These are phyloP conservation scores for Ustilago shanxiensis DNA, from an alignment of 1,284 basidiomycete species.

Conservation along the genomic window DNA sequence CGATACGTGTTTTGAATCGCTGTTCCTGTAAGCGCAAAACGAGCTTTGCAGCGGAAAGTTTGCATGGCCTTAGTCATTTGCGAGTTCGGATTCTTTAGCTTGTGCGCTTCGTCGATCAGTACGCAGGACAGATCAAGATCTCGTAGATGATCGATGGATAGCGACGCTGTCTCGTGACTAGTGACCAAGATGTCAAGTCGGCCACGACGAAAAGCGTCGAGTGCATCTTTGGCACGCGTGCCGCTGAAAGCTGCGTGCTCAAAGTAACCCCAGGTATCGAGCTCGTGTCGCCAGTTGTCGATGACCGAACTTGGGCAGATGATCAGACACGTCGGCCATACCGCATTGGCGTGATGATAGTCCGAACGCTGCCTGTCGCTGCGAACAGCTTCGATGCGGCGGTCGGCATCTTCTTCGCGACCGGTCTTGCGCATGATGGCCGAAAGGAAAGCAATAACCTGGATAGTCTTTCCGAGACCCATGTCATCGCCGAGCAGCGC, in stretches of 20 bases:
- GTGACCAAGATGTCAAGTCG: slow-evolving; percentile 76
- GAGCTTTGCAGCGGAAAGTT: slow-evolving; percentile 75
- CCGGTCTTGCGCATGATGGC: slow-evolving; percentile 86
- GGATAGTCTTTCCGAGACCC: slow-evolving; percentile 82
- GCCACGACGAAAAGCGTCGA: slow-evolving; percentile 75
- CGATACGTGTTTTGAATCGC: slow-evolving; percentile 87
- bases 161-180: slow-evolving; percentile 35
- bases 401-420: slow-evolving; percentile 75
- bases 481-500: slow-evolving; percentile 89
- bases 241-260: slow-evolving; percentile 43
- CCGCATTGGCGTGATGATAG: slow-evolving; percentile 38
- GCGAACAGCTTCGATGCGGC: slow-evolving; percentile 73
- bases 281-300: slow-evolving; percentile 84
- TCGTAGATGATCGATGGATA: slow-evolving; percentile 81
- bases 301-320: slow-evolving; percentile 83
- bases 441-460: slow-evolving; percentile 85
- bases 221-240: slow-evolving; percentile 17
- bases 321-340: slow-evolving; percentile 80
- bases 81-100: slow-evolving; percentile 79
- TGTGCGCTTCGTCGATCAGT: slow-evolving; percentile 85
- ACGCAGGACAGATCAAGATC: slow-evolving; percentile 72
- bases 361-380: slow-evolving; percentile 27
- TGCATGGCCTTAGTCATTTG: slow-evolving; percentile 77
- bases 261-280: slow-evolving; percentile 75
- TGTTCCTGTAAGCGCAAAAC: slow-evolving; percentile 84